Percentiles rank a stretch among this genome's conserved stretches.
Conservation (phyloP, 2,329 filamentous ascomycete species). For the Venturia carpophila region DNA sequence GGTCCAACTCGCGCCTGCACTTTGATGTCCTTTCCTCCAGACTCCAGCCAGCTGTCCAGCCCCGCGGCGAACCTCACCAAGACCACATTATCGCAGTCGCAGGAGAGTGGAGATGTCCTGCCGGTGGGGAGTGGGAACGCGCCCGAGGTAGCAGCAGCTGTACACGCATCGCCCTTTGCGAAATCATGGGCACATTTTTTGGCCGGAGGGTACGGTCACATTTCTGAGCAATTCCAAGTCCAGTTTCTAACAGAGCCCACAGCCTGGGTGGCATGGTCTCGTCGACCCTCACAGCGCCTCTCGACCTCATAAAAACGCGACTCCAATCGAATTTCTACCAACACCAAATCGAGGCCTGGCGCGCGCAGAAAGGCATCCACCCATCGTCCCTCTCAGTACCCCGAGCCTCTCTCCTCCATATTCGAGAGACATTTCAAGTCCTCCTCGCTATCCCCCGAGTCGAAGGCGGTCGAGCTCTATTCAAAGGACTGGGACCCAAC, state of each 20-base stretch:
- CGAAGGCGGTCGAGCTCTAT: constrained; percentile 80
- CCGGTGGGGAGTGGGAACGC: constrained; percentile 1
- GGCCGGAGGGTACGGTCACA: constrained; percentile 63
- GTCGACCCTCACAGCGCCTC: constrained; percentile 83
- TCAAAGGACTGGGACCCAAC: constrained; percentile 89
- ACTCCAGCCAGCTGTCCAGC: constrained; percentile 24
- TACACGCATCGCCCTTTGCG: constrained; percentile 35
- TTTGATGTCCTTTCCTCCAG: constrained; percentile 21
- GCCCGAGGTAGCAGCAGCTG: constrained; percentile 12
- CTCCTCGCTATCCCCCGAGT: constrained; percentile 68
- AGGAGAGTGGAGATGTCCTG: constrained; percentile 14
- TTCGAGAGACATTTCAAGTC: constrained; percentile 80
- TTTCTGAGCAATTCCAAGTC: not conserved
- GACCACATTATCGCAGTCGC: constrained; percentile 3
- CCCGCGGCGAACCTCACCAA: not conserved
- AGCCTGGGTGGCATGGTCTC: constrained; percentile 87
- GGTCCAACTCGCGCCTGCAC: not conserved
- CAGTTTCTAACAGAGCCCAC: constrained; percentile 12
- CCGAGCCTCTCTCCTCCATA: constrained; percentile 62
- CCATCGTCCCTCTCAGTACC: constrained; percentile 54
- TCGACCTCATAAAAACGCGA: constrained; percentile 89
- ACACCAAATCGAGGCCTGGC: constrained; percentile 62
- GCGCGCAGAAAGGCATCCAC: constrained; percentile 49
- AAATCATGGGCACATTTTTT: constrained; percentile 91
- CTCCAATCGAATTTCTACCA: constrained; percentile 95